Evolutionary conservation across 371 early-diverging fungal species (phyloP).

Genomic region (Sporodiniella umbellata): DNA sequence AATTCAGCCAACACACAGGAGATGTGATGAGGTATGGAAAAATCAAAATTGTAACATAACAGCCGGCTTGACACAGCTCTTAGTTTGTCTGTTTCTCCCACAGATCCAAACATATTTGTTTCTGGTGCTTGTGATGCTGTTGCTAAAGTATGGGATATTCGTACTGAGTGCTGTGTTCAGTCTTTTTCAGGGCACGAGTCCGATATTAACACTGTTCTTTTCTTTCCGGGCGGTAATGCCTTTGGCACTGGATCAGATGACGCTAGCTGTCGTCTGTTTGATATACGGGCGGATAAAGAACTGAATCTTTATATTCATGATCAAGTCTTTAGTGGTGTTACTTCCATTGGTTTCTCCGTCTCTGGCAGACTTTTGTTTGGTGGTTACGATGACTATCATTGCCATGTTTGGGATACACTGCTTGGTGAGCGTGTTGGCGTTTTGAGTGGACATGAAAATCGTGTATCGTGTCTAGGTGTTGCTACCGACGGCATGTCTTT

Average conservation of each 20-base stretch:
- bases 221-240: conserved; percentile 98
- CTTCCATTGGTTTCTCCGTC: conserved; percentile 92
- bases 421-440: conserved; percentile 93
- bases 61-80: no score
- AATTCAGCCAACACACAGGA: conserved; percentile 94
- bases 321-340: conserved; percentile 93
- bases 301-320: conserved; percentile 95
- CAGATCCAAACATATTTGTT: conserved; percentile 90
- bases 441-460: conserved; percentile 92
- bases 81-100: conserved; percentile 58
- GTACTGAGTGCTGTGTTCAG: conserved; percentile 92
- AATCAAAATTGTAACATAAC: no score
- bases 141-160: conserved; percentile 97
- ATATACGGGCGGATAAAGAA: conserved; percentile 95
- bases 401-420: conserved; percentile 97
- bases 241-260: conserved; percentile 98
- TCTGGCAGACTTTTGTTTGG: conserved; percentile 95
- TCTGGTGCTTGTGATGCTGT: conserved; percentile 97
- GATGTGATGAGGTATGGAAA: conserved; percentile 84
- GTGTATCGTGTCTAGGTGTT: conserved; percentile 96
- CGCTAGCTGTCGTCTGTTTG: conserved; percentile 94
- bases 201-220: conserved; percentile 97
- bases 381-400: conserved; percentile 97
- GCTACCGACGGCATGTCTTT: conserved; percentile 95
- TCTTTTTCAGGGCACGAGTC: conserved; percentile 96